Evolutionary conservation across 1,139 yeast genomes (phyloP), one percentile per base, ranked within the genome.

Genomic region (Magnusiomyces suaveolens): DNA sequence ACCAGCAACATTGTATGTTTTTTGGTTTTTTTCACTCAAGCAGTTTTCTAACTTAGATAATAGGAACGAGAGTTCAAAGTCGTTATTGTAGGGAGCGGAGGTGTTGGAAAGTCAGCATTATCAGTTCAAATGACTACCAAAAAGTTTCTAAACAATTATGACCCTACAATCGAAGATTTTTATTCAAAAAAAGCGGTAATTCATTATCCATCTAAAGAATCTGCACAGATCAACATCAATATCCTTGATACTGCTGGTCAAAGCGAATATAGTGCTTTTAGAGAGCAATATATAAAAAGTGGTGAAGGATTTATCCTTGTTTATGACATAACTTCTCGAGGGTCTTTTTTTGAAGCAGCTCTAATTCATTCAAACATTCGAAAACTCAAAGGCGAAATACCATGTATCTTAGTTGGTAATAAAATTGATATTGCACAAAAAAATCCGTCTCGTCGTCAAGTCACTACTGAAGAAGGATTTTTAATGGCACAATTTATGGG

Each of bases 81-180:
- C 59, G 97, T 89, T 12, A 96, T 89, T 53, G 96, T 89, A 56
- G 97, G 97, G 57, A 96, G 96, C 48, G 97, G 97, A 69, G 96
- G 96, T 72, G 97, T 89, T 58, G 97, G 97, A 73, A 89, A 89
- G 70, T 84, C 95, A 24, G 96, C 97, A 10, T 75, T 89, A 60
- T 89, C 97, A 49, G 89, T 90, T 59, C 95, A 90, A 41, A 76
- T 82, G 50, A 52, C 54, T 14, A 52, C 52, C 21, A 29, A 51
- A 8, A 54, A 52, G 43, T 56, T 56, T 39, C 95, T 90, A 44
- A 96, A 88, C 68, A 96, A 92, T 49, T 69, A 69, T 55, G 72
- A 94, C 72, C 98, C 98, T 18, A 92, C 98, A 21, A 92, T 92
- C 65, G 98, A 92, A 71, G 98, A 92, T 69, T 87, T 96, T 1